phyloP scores from a whole-genome alignment of 805 yeast genomes.

The Starmera amethionina region DNA sequence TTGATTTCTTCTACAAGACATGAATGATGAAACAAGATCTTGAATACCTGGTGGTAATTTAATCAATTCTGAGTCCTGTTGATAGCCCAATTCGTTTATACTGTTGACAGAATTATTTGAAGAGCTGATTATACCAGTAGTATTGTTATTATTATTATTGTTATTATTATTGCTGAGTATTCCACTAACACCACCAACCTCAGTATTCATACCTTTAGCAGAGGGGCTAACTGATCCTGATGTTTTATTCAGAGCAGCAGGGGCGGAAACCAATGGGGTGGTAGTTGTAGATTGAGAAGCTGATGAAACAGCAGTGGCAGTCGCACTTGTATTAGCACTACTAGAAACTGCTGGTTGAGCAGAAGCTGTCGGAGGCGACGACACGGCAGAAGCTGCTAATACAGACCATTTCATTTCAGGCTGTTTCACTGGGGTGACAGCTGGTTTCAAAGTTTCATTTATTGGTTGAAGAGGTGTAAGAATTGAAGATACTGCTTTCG shows the following conservation, averaged over 20 bases:
- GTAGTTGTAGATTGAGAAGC: background rate
- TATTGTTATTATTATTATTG: no score
- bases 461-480: background rate
- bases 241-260: background rate
- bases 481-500: conserved; percentile 2
- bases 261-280: conserved; percentile 6
- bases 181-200: no score
- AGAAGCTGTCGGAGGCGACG: conserved; percentile 1
- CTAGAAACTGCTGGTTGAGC: conserved; percentile 7
- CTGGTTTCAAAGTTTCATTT: conserved; percentile 33
- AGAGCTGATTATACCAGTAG: no score
- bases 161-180: no score
- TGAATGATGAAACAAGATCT: conserved; percentile 18
- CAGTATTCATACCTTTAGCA: background rate
- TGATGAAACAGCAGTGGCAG: background rate
- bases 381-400: conserved; percentile 6
- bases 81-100: conserved; percentile 7
- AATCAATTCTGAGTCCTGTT: conserved; percentile 11
- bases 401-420: conserved; percentile 45
- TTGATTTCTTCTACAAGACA: conserved; percentile 11
- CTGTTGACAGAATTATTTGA: conserved; percentile 1
- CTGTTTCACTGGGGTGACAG: conserved; percentile 40
- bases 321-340: conserved; percentile 5
- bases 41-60: conserved; percentile 22
- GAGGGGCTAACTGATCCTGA: background rate